These are phyloP conservation scores for Kwoniella shandongensis DNA, from an alignment of 768 basidiomycete species.

Conservation along the genomic window DNA sequence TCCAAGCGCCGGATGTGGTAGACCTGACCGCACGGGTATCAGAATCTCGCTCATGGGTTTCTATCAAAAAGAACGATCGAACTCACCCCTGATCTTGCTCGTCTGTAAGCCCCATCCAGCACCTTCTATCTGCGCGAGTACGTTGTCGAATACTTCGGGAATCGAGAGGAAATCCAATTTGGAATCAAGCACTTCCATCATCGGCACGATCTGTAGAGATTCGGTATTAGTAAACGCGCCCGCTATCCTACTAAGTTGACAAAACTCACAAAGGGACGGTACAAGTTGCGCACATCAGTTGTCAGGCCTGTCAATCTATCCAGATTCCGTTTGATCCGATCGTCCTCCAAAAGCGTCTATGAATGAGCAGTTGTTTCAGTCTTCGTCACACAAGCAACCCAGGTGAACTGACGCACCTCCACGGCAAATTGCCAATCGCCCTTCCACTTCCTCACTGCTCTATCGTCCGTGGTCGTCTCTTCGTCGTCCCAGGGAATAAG, in stretches of 20 bases:
- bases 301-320: constrained; percentile 42
- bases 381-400: constrained; percentile 9
- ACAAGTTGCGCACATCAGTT: constrained; percentile 46
- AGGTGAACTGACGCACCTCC: constrained; percentile 52
- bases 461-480: constrained; percentile 19
- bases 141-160: constrained; percentile 11
- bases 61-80: constrained; percentile 36
- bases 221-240: background rate
- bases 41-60: background rate
- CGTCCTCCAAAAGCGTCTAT: constrained; percentile 25
- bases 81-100: constrained; percentile 43
- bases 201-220: constrained; percentile 24
- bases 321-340: constrained; percentile 22
- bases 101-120: constrained; percentile 46
- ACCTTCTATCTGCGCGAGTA: constrained; percentile 37
- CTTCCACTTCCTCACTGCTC: constrained; percentile 60
- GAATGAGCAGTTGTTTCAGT: background rate
- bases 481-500: constrained; percentile 38
- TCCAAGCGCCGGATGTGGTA: constrained; percentile 77
- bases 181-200: constrained; percentile 18
- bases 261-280: constrained; percentile 44
- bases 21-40: constrained; percentile 55
- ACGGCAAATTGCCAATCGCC: constrained; percentile 63
- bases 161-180: constrained; percentile 25
- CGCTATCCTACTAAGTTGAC: background rate